These are phyloP conservation scores for Perkinsus marinus DNA, from an alignment of 169 alveolate genomes.

Conservation along the genomic window DNA sequence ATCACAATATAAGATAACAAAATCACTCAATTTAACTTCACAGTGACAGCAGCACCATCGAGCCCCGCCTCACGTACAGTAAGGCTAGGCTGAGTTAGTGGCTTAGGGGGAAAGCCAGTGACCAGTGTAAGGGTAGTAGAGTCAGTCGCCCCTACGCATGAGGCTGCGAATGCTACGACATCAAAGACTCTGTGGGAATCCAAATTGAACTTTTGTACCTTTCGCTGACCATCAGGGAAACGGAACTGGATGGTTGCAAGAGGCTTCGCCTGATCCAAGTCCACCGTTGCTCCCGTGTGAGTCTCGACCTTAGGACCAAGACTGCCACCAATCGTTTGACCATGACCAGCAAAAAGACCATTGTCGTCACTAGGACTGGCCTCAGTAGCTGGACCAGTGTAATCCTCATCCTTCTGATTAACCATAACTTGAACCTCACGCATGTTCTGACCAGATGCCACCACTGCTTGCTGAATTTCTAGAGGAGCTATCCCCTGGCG, in stretches of 20 bases:
- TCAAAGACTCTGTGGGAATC: background rate
- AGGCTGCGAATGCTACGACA: background rate
- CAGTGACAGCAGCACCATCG: background rate
- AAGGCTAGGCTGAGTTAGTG: background rate
- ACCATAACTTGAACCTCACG: background rate
- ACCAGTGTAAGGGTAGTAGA: background rate
- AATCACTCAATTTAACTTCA: background rate
- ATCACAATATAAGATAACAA: background rate
- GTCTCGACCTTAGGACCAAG: background rate
- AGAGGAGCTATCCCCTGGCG: background rate
- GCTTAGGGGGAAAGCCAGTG: background rate
- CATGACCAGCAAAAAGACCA: background rate
- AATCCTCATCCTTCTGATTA: background rate
- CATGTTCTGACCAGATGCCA: background rate
- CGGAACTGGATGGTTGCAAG: background rate
- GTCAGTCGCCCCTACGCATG: background rate
- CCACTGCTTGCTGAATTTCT: background rate
- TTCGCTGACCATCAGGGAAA: background rate
- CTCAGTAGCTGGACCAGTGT: background rate
- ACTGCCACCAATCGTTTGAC: background rate
- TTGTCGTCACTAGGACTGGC: background rate
- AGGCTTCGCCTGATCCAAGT: background rate
- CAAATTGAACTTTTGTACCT: background rate
- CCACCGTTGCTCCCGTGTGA: background rate
- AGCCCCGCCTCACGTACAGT: background rate